Evolutionary conservation across 2,329 filamentous ascomycete species (phyloP), one percentile per base, ranked within the genome.

Genomic region (Septoria linicola): DNA sequence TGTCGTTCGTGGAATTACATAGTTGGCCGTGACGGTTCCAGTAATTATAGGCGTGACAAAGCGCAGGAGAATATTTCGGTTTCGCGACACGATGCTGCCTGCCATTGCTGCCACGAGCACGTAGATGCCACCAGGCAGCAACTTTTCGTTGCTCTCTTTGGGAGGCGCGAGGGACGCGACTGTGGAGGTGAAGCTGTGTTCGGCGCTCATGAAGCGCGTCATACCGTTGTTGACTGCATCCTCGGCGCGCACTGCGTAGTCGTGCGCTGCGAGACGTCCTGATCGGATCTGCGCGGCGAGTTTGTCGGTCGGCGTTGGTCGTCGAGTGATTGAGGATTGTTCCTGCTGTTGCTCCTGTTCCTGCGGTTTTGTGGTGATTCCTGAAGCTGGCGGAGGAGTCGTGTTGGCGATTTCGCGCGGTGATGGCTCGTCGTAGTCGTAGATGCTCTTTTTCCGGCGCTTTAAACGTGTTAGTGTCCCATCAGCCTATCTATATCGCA

Each of bases 91-190:
- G 69, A 99, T 97, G 71, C 84, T 90, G 62, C 92, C 93, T 30
- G 93, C 89, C 91, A 99, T 96, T 64, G 89, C 85, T 35, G 91
- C 86, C 41, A 99, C 91, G 23, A 96, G 81, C 40, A 97, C 90
- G 74, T 97, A 97, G 61, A 97, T 83, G 53, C 84, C 79, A 20
- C 92, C 92, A 27, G 93, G 93, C 73, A 97, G 84, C 50, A 99
- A 80, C 68, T 84, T 84, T 78, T 99, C 93, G 69, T 88, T 88
- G 54, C 84, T 88, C 72, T 92, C 87, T 65, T 85, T 85, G 31
- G 90, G 78, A 23, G 93, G 93, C 16, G 91, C 93, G 32, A 99
- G 81, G 17, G 87, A 90, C 53, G 91, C 89, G 61, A 99, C 73
- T 55, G 93, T 97, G 72, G 80, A 82, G 63, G 92, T 95, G 76